Evolutionary conservation across 192 early-diverging fungal genomes (phyloP).

Genomic region (Coemansia sp.): DNA sequence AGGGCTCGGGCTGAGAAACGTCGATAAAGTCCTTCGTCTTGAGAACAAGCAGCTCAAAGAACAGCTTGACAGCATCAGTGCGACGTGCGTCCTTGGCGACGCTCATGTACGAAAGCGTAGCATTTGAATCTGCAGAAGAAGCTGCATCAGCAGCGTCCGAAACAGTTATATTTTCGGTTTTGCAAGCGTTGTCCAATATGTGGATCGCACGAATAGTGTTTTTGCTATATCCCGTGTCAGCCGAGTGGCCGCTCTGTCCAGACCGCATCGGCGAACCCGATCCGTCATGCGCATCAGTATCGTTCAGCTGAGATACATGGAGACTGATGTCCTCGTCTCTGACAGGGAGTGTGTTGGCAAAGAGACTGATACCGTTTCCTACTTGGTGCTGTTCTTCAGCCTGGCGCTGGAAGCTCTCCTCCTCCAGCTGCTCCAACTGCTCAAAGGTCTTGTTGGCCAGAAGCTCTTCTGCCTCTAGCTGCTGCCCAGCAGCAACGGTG

Average conservation of each 20-base stretch:
- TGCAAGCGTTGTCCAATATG: constrained; percentile 56
- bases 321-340: constrained; percentile 31
- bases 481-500: constrained; percentile 21
- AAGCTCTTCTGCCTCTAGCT: constrained; percentile 26
- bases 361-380: constrained; percentile 29
- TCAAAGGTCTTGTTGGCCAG: constrained; percentile 50
- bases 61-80: constrained; percentile 75
- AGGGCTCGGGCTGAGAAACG: constrained; percentile 76
- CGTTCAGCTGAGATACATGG: constrained; percentile 9
- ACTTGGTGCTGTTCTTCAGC: constrained; percentile 29
- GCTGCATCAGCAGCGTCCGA: constrained; percentile 11
- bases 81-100: constrained; percentile 56
- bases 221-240: constrained; percentile 56
- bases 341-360: constrained; percentile 30
- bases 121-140: not conserved
- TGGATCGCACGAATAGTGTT: constrained; percentile 66
- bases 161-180: constrained; percentile 21
- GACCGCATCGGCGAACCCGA: not conserved
- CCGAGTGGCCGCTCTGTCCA: not conserved
- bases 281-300: constrained; percentile 7
- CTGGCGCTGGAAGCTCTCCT: constrained; percentile 52
- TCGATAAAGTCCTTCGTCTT: constrained; percentile 83
- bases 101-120: constrained; percentile 35
- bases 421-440: constrained; percentile 49
- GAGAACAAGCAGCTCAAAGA: constrained; percentile 91